Conservation (phyloP, 73 alveolate species). For the Symbiodinium pilosum region DNA sequence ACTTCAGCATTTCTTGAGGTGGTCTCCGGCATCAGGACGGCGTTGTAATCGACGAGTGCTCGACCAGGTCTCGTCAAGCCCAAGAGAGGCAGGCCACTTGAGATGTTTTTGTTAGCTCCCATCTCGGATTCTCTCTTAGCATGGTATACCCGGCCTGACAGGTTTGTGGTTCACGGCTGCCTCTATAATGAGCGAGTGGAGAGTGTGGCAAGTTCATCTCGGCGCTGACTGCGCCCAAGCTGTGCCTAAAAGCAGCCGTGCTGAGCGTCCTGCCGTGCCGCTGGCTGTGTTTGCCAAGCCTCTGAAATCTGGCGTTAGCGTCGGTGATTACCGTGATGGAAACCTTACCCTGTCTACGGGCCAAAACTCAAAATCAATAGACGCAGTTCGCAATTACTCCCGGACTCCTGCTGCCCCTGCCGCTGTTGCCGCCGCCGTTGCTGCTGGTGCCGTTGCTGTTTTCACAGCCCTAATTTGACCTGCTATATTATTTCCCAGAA, state of each 20-base stretch:
- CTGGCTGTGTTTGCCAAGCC: not conserved
- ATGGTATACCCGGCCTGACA: not conserved
- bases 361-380: not conserved
- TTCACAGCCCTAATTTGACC: not conserved
- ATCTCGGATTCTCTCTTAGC: not conserved
- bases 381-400: not conserved
- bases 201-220: not conserved
- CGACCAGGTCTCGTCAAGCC: not conserved
- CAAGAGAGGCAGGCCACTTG: not conserved
- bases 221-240: not conserved
- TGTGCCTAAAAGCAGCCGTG: not conserved
- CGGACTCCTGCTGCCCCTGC: no score
- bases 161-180: not conserved
- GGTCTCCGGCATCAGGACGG: not conserved
- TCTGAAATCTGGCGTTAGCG: not conserved
- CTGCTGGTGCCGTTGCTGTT: no score
- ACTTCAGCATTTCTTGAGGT: not conserved
- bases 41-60: not conserved
- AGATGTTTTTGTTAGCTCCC: not conserved
- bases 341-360: not conserved
- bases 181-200: not conserved
- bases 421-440: no score
- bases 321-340: not conserved
- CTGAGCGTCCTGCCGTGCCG: not conserved
- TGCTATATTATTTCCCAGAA: not conserved